Evolutionary conservation across 73 alveolate species (phyloP).

Genomic region (Effrenium voratum): DNA sequence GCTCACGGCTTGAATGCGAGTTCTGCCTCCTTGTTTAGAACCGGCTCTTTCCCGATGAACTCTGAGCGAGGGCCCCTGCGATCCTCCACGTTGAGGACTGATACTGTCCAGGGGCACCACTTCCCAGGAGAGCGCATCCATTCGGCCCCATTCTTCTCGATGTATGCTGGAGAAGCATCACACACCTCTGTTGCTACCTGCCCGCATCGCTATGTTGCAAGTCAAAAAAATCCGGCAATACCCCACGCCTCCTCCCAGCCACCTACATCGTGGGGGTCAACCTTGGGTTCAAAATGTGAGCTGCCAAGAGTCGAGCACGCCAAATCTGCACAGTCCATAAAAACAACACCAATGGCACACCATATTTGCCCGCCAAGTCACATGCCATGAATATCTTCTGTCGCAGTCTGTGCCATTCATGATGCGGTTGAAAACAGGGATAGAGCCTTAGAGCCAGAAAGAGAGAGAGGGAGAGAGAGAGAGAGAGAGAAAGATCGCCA

Average conservation of each 20-base stretch:
- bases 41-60: constrained; percentile 8
- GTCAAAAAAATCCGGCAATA: neutral
- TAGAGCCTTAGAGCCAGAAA: neutral
- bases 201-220: neutral
- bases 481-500: neutral
- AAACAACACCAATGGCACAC: too few species aligned
- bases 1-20: neutral
- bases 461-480: neutral
- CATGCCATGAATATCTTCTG: constrained; percentile 18
- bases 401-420: constrained; percentile 38
- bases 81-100: constrained; percentile 30
- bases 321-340: neutral
- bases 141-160: neutral
- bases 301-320: neutral
- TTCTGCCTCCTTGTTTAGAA: neutral
- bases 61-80: neutral
- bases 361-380: neutral
- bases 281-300: neutral
- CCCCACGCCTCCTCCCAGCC: neutral
- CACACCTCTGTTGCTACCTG: constrained; percentile 41
- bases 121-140: constrained; percentile 25
- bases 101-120: constrained; percentile 34
- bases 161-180: constrained; percentile 26
- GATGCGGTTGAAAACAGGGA: constrained; percentile 28
- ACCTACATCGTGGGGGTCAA: constrained; percentile 31